Percentiles rank a stretch among this genome's conserved stretches.
Evolutionary conservation across 2,329 filamentous ascomycete genomes (phyloP).

Genomic region (Cordyceps cateniannulata): DNA sequence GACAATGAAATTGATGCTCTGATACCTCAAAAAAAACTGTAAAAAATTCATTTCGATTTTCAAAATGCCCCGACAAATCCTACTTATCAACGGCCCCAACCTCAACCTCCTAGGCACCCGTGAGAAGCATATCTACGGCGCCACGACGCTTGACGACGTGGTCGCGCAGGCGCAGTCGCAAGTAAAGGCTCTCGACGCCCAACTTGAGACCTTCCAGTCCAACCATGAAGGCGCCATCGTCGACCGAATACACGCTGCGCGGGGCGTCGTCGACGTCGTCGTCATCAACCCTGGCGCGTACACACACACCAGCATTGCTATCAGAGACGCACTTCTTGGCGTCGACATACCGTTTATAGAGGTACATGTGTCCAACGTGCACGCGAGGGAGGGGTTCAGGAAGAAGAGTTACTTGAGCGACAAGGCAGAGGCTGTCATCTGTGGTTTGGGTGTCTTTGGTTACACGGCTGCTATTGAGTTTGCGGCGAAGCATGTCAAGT

Average conservation of each 20-base stretch:
- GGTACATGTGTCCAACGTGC: slow-evolving; percentile 70
- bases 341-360: slow-evolving; percentile 70
- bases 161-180: slow-evolving; percentile 42
- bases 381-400: slow-evolving; percentile 62
- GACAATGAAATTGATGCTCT: too few relatives aligned
- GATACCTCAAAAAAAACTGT: too few relatives aligned
- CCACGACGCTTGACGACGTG: slow-evolving; percentile 59
- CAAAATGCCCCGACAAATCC: slow-evolving; percentile 42
- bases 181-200: slow-evolving; percentile 38
- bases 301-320: slow-evolving; percentile 69
- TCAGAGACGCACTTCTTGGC: slow-evolving; percentile 66
- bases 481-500: slow-evolving; percentile 31
- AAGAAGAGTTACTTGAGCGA: slow-evolving; percentile 68
- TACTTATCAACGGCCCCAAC: slow-evolving; percentile 77
- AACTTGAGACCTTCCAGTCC: slow-evolving; percentile 60
- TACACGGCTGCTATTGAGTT: slow-evolving; percentile 56
- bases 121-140: slow-evolving; percentile 68
- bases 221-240: slow-evolving; percentile 73
- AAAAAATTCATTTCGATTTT: too few relatives aligned
- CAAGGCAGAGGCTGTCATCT: slow-evolving; percentile 68
- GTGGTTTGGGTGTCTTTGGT: slow-evolving; percentile 58
- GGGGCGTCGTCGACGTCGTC: slow-evolving; percentile 52
- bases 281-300: slow-evolving; percentile 72
- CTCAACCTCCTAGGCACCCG: slow-evolving; percentile 72
- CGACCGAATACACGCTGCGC: slow-evolving; percentile 65